Evolutionary conservation across 2,329 filamentous ascomycete species (phyloP), one percentile per base, ranked within the genome.

Genomic region (Phaeosphaeriaceae sp.): DNA sequence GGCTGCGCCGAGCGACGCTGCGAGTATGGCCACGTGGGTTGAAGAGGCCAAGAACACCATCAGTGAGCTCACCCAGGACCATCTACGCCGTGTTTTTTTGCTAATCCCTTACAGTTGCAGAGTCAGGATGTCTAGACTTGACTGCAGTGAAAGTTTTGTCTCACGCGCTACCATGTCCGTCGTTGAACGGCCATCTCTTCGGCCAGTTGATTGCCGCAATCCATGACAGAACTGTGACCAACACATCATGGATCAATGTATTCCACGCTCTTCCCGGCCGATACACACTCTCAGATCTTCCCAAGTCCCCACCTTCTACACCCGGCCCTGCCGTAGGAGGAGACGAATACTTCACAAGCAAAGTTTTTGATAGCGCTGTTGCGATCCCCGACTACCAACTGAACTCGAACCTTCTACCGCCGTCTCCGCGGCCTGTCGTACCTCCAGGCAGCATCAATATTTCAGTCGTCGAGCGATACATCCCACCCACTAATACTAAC

Each of bases 181-280:
- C 77, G 12, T 54, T 72, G 40, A 72, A 67, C 16, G 75, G 79
- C 18, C 76, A 81, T 52, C 75, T 83, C 20, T 86, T 85, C 58
- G 76, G 76, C 20, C 74, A 76, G 15, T 74, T 87, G 23, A 80
- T 87, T 46, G 75, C 79, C 48, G 76, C 77, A 3, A 78, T 87
- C 1, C 83, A 85, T 63, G 73, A 78, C 30, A 76, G 76, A 17
- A 78, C 81, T 11, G 76, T 79, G 18, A 77, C 75, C 40, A 76
- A 79, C 12, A 83, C 79, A 0, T 79, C 79, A 2, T 87, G 84
- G 74, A 85, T 87, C 68, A 85, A 85, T 50, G 80, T 87, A 41
- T 85, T 83, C 45, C 84, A 87, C 61, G 84, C 84, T 1, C 81
- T 86, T 1, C 83, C 83, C 8, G 81, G 82, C 33, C 81, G 81